These are phyloP conservation scores for Pseudogymnoascus sp. DNA, from an alignment of 2,329 filamentous ascomycete genomes.

Conservation along the genomic window DNA sequence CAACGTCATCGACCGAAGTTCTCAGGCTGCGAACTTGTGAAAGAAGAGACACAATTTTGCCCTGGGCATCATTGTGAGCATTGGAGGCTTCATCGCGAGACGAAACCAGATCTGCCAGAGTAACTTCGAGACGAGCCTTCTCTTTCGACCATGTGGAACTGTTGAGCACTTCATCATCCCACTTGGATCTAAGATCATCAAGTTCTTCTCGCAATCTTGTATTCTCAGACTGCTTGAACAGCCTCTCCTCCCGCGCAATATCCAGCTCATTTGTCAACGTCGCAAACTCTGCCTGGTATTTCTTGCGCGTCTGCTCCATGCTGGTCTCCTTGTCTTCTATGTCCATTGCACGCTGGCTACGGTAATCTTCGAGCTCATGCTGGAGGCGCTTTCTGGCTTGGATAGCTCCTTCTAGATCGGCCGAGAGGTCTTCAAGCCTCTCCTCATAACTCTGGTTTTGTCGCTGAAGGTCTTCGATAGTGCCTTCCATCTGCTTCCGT, in stretches of 20 bases:
- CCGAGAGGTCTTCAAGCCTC: slow-evolving; percentile 81
- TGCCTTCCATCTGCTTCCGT: slow-evolving; percentile 78
- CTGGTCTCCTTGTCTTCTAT: slow-evolving; percentile 94
- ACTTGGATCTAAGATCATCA: slow-evolving; percentile 88
- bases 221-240: slow-evolving; percentile 79
- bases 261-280: slow-evolving; percentile 87
- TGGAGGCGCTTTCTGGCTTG: slow-evolving; percentile 92
- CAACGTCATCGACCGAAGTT: slow-evolving; percentile 75
- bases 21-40: slow-evolving; percentile 83
- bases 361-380: slow-evolving; percentile 95
- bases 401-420: slow-evolving; percentile 75
- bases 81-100: slow-evolving; percentile 90
- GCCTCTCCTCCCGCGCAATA: slow-evolving; percentile 81
- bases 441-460: slow-evolving; percentile 87
- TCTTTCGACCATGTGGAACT: slow-evolving; percentile 98
- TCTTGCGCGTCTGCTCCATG: slow-evolving; percentile 94
- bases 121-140: slow-evolving; percentile 84
- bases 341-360: slow-evolving; percentile 88
- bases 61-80: slow-evolving; percentile 90
- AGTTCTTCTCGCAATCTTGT: slow-evolving; percentile 87
- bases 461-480: slow-evolving; percentile 82
- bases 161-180: slow-evolving; percentile 97
- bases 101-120: slow-evolving; percentile 76
- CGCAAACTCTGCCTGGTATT: slow-evolving; percentile 90
- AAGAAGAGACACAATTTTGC: slow-evolving; percentile 82